Evolutionary conservation across 164 flowering plant genomes (phyloP).

Genomic region (Sedum album): DNA sequence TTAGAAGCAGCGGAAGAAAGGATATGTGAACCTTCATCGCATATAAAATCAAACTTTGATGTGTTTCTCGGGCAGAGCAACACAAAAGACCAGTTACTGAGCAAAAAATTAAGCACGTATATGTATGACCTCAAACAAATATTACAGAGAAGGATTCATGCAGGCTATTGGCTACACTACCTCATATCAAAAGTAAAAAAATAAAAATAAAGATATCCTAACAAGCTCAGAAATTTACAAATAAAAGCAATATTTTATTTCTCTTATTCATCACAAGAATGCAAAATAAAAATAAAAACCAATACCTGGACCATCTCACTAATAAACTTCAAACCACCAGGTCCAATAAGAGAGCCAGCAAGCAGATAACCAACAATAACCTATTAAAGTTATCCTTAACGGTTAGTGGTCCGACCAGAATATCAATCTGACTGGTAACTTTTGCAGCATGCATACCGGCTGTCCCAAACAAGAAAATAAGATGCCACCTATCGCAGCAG

Average conservation of each 20-base stretch:
- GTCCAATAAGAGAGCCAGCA: slow-evolving; percentile 92
- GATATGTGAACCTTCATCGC: background rate
- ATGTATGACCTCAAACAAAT: too few species aligned
- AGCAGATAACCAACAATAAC: slow-evolving; percentile 89
- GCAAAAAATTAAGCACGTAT: background rate
- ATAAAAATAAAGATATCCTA: background rate
- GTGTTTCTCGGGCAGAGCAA: background rate
- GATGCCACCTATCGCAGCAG: slow-evolving; percentile 96
- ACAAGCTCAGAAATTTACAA: background rate
- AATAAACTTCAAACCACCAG: slow-evolving; percentile 83
- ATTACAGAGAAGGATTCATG: too few species aligned
- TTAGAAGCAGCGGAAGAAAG: slow-evolving; percentile 10
- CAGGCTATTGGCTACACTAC: background rate
- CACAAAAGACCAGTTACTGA: background rate
- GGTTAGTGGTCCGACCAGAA: background rate
- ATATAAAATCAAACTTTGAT: background rate
- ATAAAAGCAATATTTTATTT: background rate
- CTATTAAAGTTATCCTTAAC: slow-evolving; percentile 20
- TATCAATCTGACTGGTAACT: background rate
- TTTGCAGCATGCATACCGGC: slow-evolving; percentile 51
- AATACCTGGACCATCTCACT: slow-evolving; percentile 93
- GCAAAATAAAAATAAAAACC: background rate
- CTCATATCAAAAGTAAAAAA: background rate
- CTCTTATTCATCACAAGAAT: background rate
- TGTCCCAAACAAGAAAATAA: slow-evolving; percentile 86